Evolutionary conservation across 371 early-diverging fungal species (phyloP).

Genomic region (Capniomyces stellatus): DNA sequence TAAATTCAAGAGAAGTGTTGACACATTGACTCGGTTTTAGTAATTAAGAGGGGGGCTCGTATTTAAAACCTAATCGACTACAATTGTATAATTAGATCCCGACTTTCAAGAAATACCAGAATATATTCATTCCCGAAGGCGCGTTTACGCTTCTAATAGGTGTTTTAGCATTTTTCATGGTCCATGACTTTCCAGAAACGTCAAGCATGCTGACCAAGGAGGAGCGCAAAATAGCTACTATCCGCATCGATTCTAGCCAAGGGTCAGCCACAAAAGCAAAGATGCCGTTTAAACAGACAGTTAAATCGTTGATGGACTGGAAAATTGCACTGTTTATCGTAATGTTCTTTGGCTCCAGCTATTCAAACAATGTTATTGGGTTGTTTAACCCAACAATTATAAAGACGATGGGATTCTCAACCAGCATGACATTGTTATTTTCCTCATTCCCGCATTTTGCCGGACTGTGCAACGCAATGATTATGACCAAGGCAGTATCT

Average conservation of each 20-base stretch:
- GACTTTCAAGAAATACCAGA: slow-evolving; percentile 18
- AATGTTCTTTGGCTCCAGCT: background rate
- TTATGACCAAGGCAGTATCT: slow-evolving; percentile 3
- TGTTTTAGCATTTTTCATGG: slow-evolving; percentile 7
- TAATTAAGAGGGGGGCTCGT: no score
- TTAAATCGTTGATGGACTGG: slow-evolving; percentile 8
- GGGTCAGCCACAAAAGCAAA: slow-evolving; percentile 13
- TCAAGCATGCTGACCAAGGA: slow-evolving; percentile 13
- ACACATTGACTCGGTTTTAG: no score
- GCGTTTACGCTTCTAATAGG: slow-evolving; percentile 9
- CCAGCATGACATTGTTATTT: background rate
- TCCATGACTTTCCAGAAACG: slow-evolving; percentile 19
- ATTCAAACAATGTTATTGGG: background rate
- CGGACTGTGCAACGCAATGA: slow-evolving; percentile 1
- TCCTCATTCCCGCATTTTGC: background rate
- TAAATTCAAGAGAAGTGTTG: no score
- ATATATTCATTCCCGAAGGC: slow-evolving; percentile 14
- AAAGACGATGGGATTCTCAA: slow-evolving; percentile 3
- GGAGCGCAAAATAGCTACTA: slow-evolving; percentile 16
- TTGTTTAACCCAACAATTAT: slow-evolving; percentile 4
- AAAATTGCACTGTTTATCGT: background rate
- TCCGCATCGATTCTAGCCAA: slow-evolving; percentile 11
- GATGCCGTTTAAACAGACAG: slow-evolving; percentile 15
- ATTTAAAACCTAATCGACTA: no score
- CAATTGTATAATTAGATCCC: no score